Percentiles rank a stretch among this genome's conserved stretches.
Evolutionary conservation across 306 rosid genomes (phyloP).

Genomic region (Trifolium repens): DNA sequence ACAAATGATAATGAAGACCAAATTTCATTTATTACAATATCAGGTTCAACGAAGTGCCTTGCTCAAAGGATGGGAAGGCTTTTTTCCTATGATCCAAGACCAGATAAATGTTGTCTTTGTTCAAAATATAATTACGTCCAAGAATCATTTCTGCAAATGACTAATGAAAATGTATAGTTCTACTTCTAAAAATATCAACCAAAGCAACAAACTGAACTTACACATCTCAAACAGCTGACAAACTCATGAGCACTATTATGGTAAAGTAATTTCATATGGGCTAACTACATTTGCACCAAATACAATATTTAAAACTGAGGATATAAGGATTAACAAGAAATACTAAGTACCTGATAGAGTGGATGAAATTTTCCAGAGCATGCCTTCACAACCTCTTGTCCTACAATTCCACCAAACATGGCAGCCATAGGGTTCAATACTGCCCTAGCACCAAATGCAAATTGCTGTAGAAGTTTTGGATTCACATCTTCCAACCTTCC

Average conservation of each 20-base stretch:
- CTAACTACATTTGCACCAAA: neutral
- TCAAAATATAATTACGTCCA: constrained; percentile 1
- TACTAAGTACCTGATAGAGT: constrained; percentile 73
- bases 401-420: constrained; percentile 93
- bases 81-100: constrained; percentile 12
- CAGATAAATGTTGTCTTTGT: constrained; percentile 13
- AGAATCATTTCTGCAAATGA: neutral
- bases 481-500: constrained; percentile 71
- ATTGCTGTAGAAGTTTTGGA: constrained; percentile 70
- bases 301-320: neutral
- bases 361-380: constrained; percentile 98
- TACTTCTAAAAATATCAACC: neutral
- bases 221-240: constrained; percentile 20
- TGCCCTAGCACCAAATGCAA: constrained; percentile 89
- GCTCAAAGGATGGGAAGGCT: constrained; percentile 2
- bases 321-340: constrained; percentile 11
- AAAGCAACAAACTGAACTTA: constrained; percentile 15
- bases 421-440: constrained; percentile 96
- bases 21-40: neutral
- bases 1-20: neutral
- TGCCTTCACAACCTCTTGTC: constrained; percentile 94
- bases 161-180: neutral
- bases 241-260: neutral
- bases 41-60: neutral
- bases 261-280: constrained; percentile 14